Evolutionary conservation across 1,284 basidiomycete species (phyloP).

Genomic region (Waitea zeae): DNA sequence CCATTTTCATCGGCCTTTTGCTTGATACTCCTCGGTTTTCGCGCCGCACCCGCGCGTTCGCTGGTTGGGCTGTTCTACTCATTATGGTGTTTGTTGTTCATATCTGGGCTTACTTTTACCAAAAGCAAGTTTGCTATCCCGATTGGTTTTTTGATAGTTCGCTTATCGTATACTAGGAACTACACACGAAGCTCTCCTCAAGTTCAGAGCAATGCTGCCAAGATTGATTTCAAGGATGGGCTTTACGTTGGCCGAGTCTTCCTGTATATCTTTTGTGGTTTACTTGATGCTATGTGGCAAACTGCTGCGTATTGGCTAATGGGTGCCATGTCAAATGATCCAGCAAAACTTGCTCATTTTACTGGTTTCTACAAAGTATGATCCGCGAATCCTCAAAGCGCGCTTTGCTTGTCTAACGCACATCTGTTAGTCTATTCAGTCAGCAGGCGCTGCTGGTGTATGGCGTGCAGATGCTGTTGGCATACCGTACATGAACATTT

Average conservation of each 20-base stretch:
- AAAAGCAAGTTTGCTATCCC: slow-evolving; percentile 29
- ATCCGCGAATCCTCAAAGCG: too few relatives aligned
- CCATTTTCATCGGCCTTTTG: slow-evolving; percentile 41
- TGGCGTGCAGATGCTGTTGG: slow-evolving; percentile 24
- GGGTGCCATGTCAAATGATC: slow-evolving; percentile 29
- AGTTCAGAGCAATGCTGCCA: slow-evolving; percentile 10
- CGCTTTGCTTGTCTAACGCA: too few relatives aligned
- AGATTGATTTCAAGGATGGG: slow-evolving; percentile 35
- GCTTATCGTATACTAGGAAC: too few relatives aligned
- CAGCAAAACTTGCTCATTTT: slow-evolving; percentile 26
- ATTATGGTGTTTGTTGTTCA: slow-evolving; percentile 46
- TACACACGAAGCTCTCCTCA: too few relatives aligned
- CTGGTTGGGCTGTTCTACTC: slow-evolving; percentile 41
- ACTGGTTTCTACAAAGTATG: slow-evolving; percentile 31
- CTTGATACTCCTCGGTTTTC: slow-evolving; percentile 35
- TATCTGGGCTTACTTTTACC: slow-evolving; percentile 54
- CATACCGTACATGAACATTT: slow-evolving; percentile 21
- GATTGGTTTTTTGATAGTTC: too few relatives aligned
- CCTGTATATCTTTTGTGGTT: slow-evolving; percentile 38
- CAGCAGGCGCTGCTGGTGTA: slow-evolving; percentile 23
- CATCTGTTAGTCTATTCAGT: slow-evolving; percentile 24
- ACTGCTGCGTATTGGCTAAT: slow-evolving; percentile 40
- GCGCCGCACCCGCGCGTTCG: slow-evolving; percentile 45
- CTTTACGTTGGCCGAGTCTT: slow-evolving; percentile 32
- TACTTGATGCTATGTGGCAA: slow-evolving; percentile 43